Base-by-base conservation (phyloP, 1,284 basidiomycete species). In the Termitomyces sp. region DNA sequence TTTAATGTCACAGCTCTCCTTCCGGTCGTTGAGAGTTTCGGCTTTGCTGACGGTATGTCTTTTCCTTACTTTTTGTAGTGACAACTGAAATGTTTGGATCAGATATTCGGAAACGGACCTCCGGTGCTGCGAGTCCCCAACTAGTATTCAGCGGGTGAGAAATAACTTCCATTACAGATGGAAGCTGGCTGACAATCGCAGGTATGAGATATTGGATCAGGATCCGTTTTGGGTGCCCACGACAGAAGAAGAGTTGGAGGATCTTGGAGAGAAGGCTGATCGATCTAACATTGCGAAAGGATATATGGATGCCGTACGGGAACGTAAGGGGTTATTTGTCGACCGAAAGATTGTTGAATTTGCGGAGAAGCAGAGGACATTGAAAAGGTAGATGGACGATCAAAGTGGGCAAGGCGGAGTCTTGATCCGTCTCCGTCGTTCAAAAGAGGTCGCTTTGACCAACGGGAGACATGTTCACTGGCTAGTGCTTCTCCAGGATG, bases 211-310 rank as follows among this genome's bases (percentile, higher is more conserved):
- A 63, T 78, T 97, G 30, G 91, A 94, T 70, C 83, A 88, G 62
- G 94, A 99, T 75, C 97, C 97, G 2, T 99, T 96, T 77, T 99
- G 97, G 97, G 95, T 99, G 0, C 97, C 97, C 0, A 94, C 93
- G 7, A 99, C 97, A 0, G 91, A 97, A 65, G 97, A 98, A 68
- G 97, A 99, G 66, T 77, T 99, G 41, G 97, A 99, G 71, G 96
- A 98, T 69, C 77, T 99, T 7, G 97, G 97, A 45, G 93, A 96
- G 68, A 97, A 98, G 70, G 89, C 95, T 1, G 97, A 99, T 68
- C 78, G 92, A 50, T 84, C 87, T 19, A 99, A 99, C 68, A 77
- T 98, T n/a, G 96, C 96, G 0, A 95, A 94, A 68, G 83, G 76
- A 17, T 99, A 98, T 63, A 91, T 98, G 86, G 95, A 99, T 63